phyloP scores from a whole-genome alignment of 2,329 filamentous ascomycete genomes.

The Lachnellula occidentalis region DNA sequence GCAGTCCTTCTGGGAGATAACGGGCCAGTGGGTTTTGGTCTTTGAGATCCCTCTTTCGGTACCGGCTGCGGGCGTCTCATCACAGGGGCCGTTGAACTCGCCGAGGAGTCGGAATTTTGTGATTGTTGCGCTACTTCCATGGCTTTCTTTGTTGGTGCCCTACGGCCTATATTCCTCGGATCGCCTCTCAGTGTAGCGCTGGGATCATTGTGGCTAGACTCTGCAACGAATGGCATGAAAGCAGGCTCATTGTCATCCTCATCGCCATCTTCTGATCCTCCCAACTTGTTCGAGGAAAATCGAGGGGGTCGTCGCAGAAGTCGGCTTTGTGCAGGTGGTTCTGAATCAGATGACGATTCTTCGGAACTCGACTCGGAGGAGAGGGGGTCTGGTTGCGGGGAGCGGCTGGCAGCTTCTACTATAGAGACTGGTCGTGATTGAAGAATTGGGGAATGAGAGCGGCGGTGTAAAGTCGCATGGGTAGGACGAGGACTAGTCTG shows the following conservation, averaged over 20 bases:
- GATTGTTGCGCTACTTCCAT: conserved; percentile 23
- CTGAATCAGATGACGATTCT: conserved; percentile 24
- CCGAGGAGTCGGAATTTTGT: conserved; percentile 57
- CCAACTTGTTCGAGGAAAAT: conserved; percentile 23
- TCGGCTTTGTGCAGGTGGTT: conserved; percentile 24
- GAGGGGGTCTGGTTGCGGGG: conserved; percentile 13
- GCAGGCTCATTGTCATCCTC: conserved; percentile 30
- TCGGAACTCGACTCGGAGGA: conserved; percentile 19
- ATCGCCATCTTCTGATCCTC: conserved; percentile 21
- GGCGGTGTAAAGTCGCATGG: conserved; percentile 21
- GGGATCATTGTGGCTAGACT: conserved; percentile 23
- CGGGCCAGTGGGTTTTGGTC: conserved; percentile 34
- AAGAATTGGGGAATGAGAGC: conserved; percentile 23
- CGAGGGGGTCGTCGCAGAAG: conserved; percentile 28
- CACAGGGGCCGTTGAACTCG: conserved; percentile 38
- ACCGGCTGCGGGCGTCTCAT: conserved; percentile 14
- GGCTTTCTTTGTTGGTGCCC: conserved; percentile 13
- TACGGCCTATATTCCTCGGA: conserved; percentile 8
- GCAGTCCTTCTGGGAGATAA: conserved; percentile 54
- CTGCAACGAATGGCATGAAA: conserved; percentile 26
- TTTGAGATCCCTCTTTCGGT: conserved; percentile 12
- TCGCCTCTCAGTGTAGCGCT: conserved; percentile 27
- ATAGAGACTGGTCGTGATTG: conserved; percentile 16
- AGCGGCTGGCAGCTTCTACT: conserved; percentile 11
- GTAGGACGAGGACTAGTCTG: conserved; percentile 24